These are phyloP conservation scores for Porodaedalea pini DNA, from an alignment of 1,284 basidiomycete species.

Conservation along the genomic window DNA sequence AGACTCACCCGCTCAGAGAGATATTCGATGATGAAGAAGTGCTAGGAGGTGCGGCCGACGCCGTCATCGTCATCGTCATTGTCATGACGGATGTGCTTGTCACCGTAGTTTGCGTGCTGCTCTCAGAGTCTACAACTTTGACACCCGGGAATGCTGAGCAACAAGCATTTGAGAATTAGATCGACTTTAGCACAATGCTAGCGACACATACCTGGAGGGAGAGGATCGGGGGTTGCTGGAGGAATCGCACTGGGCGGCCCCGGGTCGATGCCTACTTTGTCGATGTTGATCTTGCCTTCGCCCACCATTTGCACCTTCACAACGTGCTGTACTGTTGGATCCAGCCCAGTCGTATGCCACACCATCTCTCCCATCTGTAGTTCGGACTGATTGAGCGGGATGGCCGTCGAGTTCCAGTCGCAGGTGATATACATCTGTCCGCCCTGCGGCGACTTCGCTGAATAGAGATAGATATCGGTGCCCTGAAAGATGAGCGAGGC, in stretches of 20 bases:
- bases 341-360: background rate
- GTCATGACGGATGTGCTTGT: background rate
- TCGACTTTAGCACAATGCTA: background rate
- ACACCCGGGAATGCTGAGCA: conserved; percentile 3
- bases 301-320: conserved; percentile 8
- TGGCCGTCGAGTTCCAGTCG: background rate
- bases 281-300: conserved; percentile 11
- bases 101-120: background rate
- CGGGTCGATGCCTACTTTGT: conserved; percentile 12
- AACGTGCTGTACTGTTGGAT: conserved; percentile 9
- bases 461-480: conserved; percentile 7
- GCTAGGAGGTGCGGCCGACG: background rate
- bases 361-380: background rate
- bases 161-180: background rate
- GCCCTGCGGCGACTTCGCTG: conserved; percentile 3
- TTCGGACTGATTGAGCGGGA: background rate
- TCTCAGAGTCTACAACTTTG: background rate
- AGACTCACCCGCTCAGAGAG: background rate
- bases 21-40: background rate
- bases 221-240: conserved; percentile 6
- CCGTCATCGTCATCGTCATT: background rate
- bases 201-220: conserved; percentile 10
- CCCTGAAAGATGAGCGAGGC: conserved; percentile 16
- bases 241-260: conserved; percentile 4
- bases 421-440: conserved; percentile 10